Conservation (phyloP, 208 protist species). For the Leptomonas pyrrhocoris region DNA sequence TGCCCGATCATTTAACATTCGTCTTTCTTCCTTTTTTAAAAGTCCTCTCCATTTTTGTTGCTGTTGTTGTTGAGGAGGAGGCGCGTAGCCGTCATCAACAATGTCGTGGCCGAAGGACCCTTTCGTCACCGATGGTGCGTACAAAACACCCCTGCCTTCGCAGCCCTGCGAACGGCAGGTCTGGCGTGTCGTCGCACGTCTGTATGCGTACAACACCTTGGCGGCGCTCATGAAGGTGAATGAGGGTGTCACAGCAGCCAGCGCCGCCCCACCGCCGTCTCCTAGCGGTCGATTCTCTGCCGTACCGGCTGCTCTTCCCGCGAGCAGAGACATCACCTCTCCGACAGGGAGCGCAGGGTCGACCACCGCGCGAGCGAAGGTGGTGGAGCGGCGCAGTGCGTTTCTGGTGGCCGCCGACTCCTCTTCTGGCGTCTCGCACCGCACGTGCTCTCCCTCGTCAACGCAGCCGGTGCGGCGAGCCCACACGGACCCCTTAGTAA, state of each 20-base stretch:
- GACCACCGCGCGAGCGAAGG: slow-evolving; percentile 2
- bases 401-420: slow-evolving; percentile 11
- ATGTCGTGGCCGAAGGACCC: slow-evolving; percentile 30
- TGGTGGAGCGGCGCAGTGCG: slow-evolving; percentile 10
- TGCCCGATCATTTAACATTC: no score
- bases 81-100: background rate
- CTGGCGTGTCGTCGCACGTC: slow-evolving; percentile 34
- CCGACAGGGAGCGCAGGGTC: background rate
- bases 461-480: background rate
- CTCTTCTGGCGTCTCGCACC: background rate
- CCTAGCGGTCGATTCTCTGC: no score
- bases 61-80: no score
- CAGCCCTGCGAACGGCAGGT: slow-evolving; percentile 35
- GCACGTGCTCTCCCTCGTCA: background rate
- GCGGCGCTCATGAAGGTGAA: slow-evolving; percentile 16
- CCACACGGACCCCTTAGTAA: background rate
- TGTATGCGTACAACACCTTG: slow-evolving; percentile 24
- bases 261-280: background rate
- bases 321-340: background rate
- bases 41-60: background rate
- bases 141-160: slow-evolving; percentile 38
- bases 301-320: no score
- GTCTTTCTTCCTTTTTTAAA: no score
- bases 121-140: slow-evolving; percentile 32
- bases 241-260: background rate